Base-by-base conservation (phyloP, 2,329 filamentous ascomycete genomes). In the Pseudofabraea citricarpa region DNA sequence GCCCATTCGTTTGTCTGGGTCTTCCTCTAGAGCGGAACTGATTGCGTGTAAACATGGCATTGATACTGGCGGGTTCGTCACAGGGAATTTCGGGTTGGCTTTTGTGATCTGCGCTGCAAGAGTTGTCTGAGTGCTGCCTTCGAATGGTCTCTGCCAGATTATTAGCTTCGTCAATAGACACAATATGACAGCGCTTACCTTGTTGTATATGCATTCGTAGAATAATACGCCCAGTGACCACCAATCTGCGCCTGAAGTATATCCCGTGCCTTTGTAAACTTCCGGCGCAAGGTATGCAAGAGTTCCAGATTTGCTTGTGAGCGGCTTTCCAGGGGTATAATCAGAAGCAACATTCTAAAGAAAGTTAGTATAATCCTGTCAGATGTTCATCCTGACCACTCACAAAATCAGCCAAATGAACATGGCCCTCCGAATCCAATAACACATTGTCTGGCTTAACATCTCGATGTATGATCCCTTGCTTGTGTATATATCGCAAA, bases 181-280 rank as follows among this genome's bases (percentile, higher is more conserved):
- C 13, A 40, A n/a, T 13, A 19, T 29, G 23, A 16, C 10, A 15
- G 35, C 41, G 61, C 74, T 41, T 67, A 90, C 89, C 83, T 94
- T 97, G 70, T 94, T 95, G 71, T 97, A 98, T 53, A 98, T 96
- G 75, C 93, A 97, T 66, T 98, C 93, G 65, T 96, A 98, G 65
- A 97, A 97, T n/a, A 95, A 77, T 36, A 98, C 93, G 38, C 93
- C 93, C 18, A 98, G 69, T 5, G 93, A 97, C 93, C 93, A 98
- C 93, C 93, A 98, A 64, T 98, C 93, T 32, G 93, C 90, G 56
- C 93, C 87, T 36, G 83, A 81, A 47, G 87, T 83, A 61, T 98
- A 98, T 29, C 93, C 93, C 49, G 82, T 84, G 38, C 91, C 91
- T 52, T 83, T 78, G 59, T 97, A 98, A 2, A 97, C 93, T 64